A percentile compares a stretch with the other conserved stretches of the same genome.
phyloP scores from a whole-genome alignment of 768 basidiomycete species.

The Clitopilus hobsonii region DNA sequence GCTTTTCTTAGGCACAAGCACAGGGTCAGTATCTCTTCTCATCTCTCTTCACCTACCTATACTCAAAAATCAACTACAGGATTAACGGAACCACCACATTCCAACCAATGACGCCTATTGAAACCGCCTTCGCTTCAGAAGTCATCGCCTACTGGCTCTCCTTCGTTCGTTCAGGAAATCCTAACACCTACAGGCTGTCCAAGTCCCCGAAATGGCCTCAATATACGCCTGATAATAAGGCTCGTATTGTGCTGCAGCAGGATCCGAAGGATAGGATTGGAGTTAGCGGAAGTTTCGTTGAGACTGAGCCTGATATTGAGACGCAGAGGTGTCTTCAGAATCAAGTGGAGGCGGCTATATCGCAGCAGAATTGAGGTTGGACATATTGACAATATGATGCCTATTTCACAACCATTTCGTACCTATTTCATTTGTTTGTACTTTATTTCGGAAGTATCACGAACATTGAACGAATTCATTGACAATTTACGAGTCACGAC shows the following conservation, averaged over 20 bases:
- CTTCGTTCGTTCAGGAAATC: constrained; percentile 53
- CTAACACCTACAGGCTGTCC: constrained; percentile 49
- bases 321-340: constrained; percentile 27
- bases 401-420: too few species aligned
- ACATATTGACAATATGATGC: too few species aligned
- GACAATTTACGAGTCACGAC: too few species aligned
- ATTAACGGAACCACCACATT: constrained; percentile 10
- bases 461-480: too few species aligned
- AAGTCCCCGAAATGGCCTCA: constrained; percentile 46
- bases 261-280: constrained; percentile 20
- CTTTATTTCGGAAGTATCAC: too few species aligned
- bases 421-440: too few species aligned
- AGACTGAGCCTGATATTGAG: constrained; percentile 32
- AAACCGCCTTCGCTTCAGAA: constrained; percentile 51
- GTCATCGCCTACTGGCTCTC: constrained; percentile 65
- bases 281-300: constrained; percentile 36
- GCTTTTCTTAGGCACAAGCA: constrained; percentile 60
- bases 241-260: constrained; percentile 44
- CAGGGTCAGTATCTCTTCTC: constrained; percentile 37
- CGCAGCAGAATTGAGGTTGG: constrained; percentile 28
- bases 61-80: constrained; percentile 2
- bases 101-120: constrained; percentile 29
- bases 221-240: constrained; percentile 24
- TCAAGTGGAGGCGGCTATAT: constrained; percentile 23
- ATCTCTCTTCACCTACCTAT: neutral